phyloP scores from a whole-genome alignment of 2,329 filamentous ascomycete genomes.

The Cladosporium cucumerinum region DNA sequence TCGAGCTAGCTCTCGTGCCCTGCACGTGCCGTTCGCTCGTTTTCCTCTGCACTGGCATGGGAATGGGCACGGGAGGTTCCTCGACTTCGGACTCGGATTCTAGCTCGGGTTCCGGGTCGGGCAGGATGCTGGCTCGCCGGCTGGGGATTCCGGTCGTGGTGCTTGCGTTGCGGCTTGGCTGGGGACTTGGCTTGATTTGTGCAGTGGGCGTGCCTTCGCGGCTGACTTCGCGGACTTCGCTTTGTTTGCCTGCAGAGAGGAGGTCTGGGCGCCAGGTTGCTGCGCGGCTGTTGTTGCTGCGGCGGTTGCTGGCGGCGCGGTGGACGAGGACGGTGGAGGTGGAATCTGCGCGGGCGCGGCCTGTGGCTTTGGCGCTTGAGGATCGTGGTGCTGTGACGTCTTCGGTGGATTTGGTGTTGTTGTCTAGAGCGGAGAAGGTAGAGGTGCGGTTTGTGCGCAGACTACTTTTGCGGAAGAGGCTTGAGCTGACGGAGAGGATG shows the following conservation, averaged over 20 bases:
- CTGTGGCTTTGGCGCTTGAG: constrained; percentile 20
- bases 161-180: neutral
- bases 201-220: constrained; percentile 16
- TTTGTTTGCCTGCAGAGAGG: constrained; percentile 14
- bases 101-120: neutral
- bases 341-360: constrained; percentile 30
- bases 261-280: constrained; percentile 30
- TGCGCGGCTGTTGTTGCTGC: constrained; percentile 27
- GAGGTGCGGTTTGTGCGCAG: constrained; percentile 26
- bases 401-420: constrained; percentile 1
- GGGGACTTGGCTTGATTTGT: neutral
- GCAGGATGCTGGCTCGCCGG: neutral
- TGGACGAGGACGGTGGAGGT: constrained; percentile 33
- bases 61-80: neutral
- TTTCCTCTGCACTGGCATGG: neutral
- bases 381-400: constrained; percentile 18
- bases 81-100: neutral
- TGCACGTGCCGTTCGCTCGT: neutral
- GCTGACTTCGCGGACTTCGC: constrained; percentile 15
- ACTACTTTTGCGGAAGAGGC: constrained; percentile 28
- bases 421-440: constrained; percentile 22
- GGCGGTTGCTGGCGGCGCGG: constrained; percentile 33
- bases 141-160: neutral
- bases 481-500: constrained; percentile 30
- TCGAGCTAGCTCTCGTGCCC: constrained; percentile 4